Base-by-base conservation (phyloP, 306 rosid genomes). In the Cyamopsis tetragonoloba region DNA sequence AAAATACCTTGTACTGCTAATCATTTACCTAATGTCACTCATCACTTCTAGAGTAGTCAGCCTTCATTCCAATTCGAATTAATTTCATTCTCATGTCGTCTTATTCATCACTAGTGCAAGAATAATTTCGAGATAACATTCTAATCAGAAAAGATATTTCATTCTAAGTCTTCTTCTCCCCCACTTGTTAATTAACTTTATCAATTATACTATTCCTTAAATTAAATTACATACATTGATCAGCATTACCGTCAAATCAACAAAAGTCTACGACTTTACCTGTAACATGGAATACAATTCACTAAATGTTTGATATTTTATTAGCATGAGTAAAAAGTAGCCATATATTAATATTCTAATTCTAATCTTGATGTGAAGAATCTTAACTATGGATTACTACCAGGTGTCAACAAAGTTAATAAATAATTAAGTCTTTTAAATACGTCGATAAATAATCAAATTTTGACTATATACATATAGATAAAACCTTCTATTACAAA, bases 161-260 rank as follows among this genome's bases (percentile, higher is more conserved):
- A 10, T 54, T 8, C 5, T 6, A 10, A 38, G 41, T 60, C 31
- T 47, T 17, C 54, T 17, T 13, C 10, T 37, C 64, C 10, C 26
- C 64, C 24, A 61, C 77, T 27, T 62, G 64, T 63, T 2, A 7
- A 38, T 63, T 2, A 7, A 38, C 70, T 57, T 37, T 28, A 19
- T 63, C 57, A 27, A 28, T 17, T 27, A 30, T 62, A 26, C 30
- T 48, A 23, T 48, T 71, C 70, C 43, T 23, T 11, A 23, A 10
- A 47, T 28, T 18, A 3, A 28, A n/a, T n/a, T n/a, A n/a, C n/a
- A n/a, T n/a, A n/a, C n/a, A n/a, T n/a, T n/a, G n/a, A 18, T 15
- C 31, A 22, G 15, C 7, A 60, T 19, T 37, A 37, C 6, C 5
- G 5, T 35, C 61, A 59, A 67, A 37, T 37, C 17, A 60, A 60